Percentiles rank a stretch among this genome's conserved stretches.
Evolutionary conservation across 78 protist genomes (phyloP).

Genomic region (Mastigamoeba balamuthi): DNA sequence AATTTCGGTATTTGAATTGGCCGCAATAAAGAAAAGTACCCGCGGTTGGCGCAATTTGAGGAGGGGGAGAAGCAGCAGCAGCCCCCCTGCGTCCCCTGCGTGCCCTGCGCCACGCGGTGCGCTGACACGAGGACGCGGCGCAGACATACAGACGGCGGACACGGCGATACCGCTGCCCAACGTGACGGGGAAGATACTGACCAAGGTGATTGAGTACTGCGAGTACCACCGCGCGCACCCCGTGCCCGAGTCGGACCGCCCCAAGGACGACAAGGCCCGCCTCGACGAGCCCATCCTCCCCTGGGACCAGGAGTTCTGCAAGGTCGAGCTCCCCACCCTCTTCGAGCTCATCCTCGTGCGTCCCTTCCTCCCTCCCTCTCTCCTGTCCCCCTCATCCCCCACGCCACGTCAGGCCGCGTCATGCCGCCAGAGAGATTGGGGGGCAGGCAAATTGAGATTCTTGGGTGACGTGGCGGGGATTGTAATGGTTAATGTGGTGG

Average conservation of each 20-base stretch:
- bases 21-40: too few species aligned
- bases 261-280: constrained; percentile 26
- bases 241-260: constrained; percentile 44
- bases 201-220: constrained; percentile 72
- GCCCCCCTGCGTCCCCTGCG: too few species aligned
- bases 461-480: too few species aligned
- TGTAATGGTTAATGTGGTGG: background rate
- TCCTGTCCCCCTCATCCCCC: background rate
- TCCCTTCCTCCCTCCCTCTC: too few species aligned
- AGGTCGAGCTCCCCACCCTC: constrained; percentile 72
- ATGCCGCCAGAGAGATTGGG: too few species aligned
- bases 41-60: too few species aligned
- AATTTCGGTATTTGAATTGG: too few species aligned
- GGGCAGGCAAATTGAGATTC: too few species aligned
- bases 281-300: constrained; percentile 50
- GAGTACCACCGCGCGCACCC: constrained; percentile 52
- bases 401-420: too few species aligned
- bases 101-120: too few species aligned
- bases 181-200: constrained; percentile 56
- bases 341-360: constrained; percentile 66
- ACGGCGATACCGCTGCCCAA: constrained; percentile 76
- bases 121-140: too few species aligned
- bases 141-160: constrained; percentile 33
- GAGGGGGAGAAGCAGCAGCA: too few species aligned
- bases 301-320: constrained; percentile 62